A percentile compares a stretch with the other conserved stretches of the same genome.
phyloP scores from a whole-genome alignment of 2,329 filamentous ascomycete genomes.

The Curvularia verruculosa region DNA sequence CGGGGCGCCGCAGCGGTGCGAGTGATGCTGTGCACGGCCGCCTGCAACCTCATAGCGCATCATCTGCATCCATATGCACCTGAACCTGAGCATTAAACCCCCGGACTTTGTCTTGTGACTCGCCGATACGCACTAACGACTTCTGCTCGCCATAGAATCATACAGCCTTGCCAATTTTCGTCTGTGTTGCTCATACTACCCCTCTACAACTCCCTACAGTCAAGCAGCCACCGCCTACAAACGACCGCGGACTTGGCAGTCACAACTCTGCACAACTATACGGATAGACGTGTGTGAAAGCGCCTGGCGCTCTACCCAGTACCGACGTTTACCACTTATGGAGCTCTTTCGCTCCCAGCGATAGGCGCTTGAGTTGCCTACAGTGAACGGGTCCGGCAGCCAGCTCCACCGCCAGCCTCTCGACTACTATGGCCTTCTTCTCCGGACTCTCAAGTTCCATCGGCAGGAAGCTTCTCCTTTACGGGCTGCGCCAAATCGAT shows the following conservation, averaged over 20 bases:
- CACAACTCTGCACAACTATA: slow-evolving; percentile 11
- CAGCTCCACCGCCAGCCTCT: slow-evolving; percentile 17
- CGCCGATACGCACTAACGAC: neutral
- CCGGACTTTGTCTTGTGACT: slow-evolving; percentile 15
- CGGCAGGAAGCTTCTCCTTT: slow-evolving; percentile 87
- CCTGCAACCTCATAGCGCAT: slow-evolving; percentile 33
- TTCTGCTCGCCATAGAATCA: slow-evolving; percentile 1
- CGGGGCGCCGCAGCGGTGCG: slow-evolving; percentile 17
- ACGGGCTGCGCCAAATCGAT: slow-evolving; percentile 81
- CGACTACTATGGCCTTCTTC: slow-evolving; percentile 66
- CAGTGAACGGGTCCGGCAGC: slow-evolving; percentile 15
- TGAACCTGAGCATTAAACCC: slow-evolving; percentile 22
- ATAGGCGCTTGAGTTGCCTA: slow-evolving; percentile 40
- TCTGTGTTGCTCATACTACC: slow-evolving; percentile 10
- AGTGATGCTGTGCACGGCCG: slow-evolving; percentile 21
- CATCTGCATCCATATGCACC: slow-evolving; percentile 32
- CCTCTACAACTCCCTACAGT: neutral
- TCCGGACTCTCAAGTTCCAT: slow-evolving; percentile 73
- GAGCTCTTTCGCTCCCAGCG: slow-evolving; percentile 29
- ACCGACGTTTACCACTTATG: slow-evolving; percentile 31
- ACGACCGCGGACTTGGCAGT: slow-evolving; percentile 12
- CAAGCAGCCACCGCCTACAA: slow-evolving; percentile 3
- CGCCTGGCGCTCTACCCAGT: slow-evolving; percentile 12
- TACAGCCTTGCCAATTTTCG: slow-evolving; percentile 6
- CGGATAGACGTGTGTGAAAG: slow-evolving; percentile 1